Base-by-base conservation (phyloP, 768 basidiomycete genomes). In the Panus rudis region DNA sequence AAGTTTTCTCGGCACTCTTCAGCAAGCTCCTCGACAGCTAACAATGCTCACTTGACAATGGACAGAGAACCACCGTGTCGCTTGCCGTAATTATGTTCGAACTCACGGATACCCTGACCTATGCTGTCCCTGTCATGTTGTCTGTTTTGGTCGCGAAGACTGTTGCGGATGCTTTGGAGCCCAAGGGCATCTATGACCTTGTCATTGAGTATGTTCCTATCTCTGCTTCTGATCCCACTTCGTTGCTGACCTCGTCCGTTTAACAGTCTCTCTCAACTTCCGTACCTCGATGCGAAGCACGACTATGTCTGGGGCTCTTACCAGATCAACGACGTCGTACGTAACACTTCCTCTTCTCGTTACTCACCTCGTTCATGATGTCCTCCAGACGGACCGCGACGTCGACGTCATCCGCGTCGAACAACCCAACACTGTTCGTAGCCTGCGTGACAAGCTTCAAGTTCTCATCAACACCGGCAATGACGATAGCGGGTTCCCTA, bases 61-160 rank as follows among this genome's bases (percentile, higher is more conserved):
- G n/a, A 26, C 46, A 88, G 82, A 71, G 90, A 26, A 92, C 89
- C 19, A 92, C 90, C 0, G 87, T 98, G 20, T 93, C 92, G 0
- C 74, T 97, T 43, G 92, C 92, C 3, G 96, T 98, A 39, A 99
- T 98, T 63, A 90, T 85, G 69, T 91, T 97, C 57, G 94, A 98
- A 57, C 45, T 50, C 11, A 94, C 94, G 3, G 86, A 90, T 51
- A 91, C 91, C 1, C 67, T 99, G 51, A 92, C 88, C 2, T 98
- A 98, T 63, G 84, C 80, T 11, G 85, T 90, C 6, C 91, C 91
- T 13, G 79, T 92, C 45, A 92, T 92, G 90, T 63, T 93, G 32
- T 70, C 80, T 13, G 78, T 99, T 13, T 75, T 98, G 17, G 84
- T 92, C 14, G 89, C 89, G 19, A 94, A 93, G 68, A 91, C 88